These are phyloP conservation scores for Fusarium torreyae DNA, from an alignment of 2,329 filamentous ascomycete genomes.

Conservation along the genomic window DNA sequence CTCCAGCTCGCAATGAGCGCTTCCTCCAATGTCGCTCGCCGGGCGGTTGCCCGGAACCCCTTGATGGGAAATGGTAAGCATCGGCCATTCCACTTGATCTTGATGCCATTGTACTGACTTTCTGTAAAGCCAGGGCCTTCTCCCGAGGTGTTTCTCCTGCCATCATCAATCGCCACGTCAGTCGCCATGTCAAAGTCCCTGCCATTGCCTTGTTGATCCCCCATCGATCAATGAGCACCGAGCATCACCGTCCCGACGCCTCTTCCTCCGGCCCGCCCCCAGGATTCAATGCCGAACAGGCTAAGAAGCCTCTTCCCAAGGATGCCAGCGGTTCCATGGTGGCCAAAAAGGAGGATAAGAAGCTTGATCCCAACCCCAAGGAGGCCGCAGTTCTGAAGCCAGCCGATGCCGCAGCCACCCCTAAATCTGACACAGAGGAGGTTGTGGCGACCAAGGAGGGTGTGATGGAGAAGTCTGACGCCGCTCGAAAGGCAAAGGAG, in stretches of 20 bases:
- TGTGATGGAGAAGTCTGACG: slow-evolving; percentile 71
- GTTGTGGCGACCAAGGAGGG: slow-evolving; percentile 70
- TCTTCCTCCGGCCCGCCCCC: slow-evolving; percentile 80
- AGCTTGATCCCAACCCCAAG: slow-evolving; percentile 45
- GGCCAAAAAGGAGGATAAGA: slow-evolving; percentile 56
- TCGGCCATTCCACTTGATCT: slow-evolving; percentile 13
- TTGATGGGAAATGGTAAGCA: slow-evolving; percentile 65
- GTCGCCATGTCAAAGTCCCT: slow-evolving; percentile 62
- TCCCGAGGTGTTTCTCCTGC: slow-evolving; percentile 64
- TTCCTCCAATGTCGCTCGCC: slow-evolving; percentile 69
- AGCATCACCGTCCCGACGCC: slow-evolving; percentile 68
- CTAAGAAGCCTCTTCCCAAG: slow-evolving; percentile 84
- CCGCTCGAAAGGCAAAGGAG: slow-evolving; percentile 72
- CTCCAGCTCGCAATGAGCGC: slow-evolving; percentile 65
- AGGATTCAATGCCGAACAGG: slow-evolving; percentile 91
- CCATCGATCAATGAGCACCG: slow-evolving; percentile 70
- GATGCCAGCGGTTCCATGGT: slow-evolving; percentile 58
- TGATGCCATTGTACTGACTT: slow-evolving; percentile 46
- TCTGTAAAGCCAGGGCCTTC: slow-evolving; percentile 60
- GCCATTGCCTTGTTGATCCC: slow-evolving; percentile 72
- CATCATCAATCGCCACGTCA: slow-evolving; percentile 63
- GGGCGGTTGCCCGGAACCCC: slow-evolving; percentile 68
- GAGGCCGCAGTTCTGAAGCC: slow-evolving; percentile 30
- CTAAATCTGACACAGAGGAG: slow-evolving; percentile 57
- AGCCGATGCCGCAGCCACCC: slow-evolving; percentile 51